Base-by-base conservation (phyloP, 1,284 basidiomycete genomes). In the Trametes pubescens region DNA sequence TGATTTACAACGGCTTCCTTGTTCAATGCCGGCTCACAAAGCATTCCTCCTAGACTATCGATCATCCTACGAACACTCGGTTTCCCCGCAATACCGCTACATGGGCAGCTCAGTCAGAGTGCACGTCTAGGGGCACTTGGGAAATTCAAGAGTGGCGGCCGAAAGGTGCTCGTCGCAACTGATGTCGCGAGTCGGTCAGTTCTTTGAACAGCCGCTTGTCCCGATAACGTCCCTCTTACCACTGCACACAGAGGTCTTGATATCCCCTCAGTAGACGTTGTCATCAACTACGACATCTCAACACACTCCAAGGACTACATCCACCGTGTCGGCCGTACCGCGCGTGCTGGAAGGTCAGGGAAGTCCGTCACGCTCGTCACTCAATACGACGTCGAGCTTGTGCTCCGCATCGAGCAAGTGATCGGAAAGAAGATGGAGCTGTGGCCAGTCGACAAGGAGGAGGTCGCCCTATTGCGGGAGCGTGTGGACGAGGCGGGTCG, bases 271-370 rank as follows among this genome's bases (percentile, higher is more conserved):
- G 98, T 99, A 29, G 98, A 99, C 75, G 82, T 96, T 44, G 97
- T 99, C 57, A 94, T 99, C 79, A 99, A 99, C 79, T 99, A 95
- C 77, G 97, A 99, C 77, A 93, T 99, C 66, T 98, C 98, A 0
- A 95, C 95, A 7, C 95, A 99, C 77, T 99, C 96, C 32, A 99
- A 99, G 81, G 98, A 99, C 78, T 99, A 99, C 77, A 98, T 99
- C 62, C 98, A 99, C 77, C 90, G 98, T 61, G 98, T 99, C 21
- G 98, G 98, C 38, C 89, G 98, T 67, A 99, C 98, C 35, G 98
- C 98, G 2, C 91, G 98, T 76, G 98, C 98, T 0, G 98, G 98
- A 16, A 88, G 98, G 47, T 89, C 94, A 1, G 98, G 98, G 47
- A 98, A 98, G 79, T 92, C 94, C 0, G 93, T 99, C 70, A 98